These are phyloP conservation scores for Pythium volutum DNA, from an alignment of 352 stramenopile genomes.

Conservation along the genomic window DNA sequence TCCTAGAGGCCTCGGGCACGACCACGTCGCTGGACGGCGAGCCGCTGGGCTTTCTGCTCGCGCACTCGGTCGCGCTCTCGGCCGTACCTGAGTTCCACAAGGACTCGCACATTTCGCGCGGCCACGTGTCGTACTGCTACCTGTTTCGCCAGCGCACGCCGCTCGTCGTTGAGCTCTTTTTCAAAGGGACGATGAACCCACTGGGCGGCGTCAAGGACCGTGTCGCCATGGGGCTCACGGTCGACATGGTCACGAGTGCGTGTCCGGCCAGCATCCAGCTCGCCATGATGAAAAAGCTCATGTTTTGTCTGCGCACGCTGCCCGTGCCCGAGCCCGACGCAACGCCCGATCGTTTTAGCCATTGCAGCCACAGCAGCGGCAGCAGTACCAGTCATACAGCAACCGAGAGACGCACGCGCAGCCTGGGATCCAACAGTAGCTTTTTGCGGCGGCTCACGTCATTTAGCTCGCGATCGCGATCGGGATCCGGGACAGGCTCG, in stretches of 20 bases:
- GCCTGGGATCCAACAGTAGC: slow-evolving; percentile 17
- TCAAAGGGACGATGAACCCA: slow-evolving; percentile 45
- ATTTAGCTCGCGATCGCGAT: slow-evolving; percentile 1
- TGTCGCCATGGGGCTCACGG: slow-evolving; percentile 38
- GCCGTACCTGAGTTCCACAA: slow-evolving; percentile 51
- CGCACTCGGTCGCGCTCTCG: slow-evolving; percentile 52
- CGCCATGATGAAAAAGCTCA: slow-evolving; percentile 71
- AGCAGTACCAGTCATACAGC: neutral
- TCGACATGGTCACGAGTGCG: slow-evolving; percentile 38
- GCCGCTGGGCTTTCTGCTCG: slow-evolving; percentile 51
- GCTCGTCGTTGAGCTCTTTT: slow-evolving; percentile 53
- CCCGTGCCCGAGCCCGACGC: slow-evolving; percentile 15
- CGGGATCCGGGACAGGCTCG: neutral
- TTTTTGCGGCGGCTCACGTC: slow-evolving; percentile 21
- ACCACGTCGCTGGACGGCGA: slow-evolving; percentile 51
- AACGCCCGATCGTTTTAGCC: slow-evolving; percentile 27
- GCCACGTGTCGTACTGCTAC: slow-evolving; percentile 52
- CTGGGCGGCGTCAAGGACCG: slow-evolving; percentile 46
- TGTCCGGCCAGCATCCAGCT: slow-evolving; percentile 51
- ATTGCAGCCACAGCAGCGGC: slow-evolving; percentile 23
- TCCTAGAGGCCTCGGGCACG: slow-evolving; percentile 57
- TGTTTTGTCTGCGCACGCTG: slow-evolving; percentile 45
- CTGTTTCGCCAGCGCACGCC: slow-evolving; percentile 40
- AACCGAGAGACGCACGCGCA: slow-evolving; percentile 4
- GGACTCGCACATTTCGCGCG: slow-evolving; percentile 63